Evolutionary conservation across 176 grass and related monocot species (phyloP), one percentile per base, ranked within the genome.

Genomic region (Triticum timopheevii): DNA sequence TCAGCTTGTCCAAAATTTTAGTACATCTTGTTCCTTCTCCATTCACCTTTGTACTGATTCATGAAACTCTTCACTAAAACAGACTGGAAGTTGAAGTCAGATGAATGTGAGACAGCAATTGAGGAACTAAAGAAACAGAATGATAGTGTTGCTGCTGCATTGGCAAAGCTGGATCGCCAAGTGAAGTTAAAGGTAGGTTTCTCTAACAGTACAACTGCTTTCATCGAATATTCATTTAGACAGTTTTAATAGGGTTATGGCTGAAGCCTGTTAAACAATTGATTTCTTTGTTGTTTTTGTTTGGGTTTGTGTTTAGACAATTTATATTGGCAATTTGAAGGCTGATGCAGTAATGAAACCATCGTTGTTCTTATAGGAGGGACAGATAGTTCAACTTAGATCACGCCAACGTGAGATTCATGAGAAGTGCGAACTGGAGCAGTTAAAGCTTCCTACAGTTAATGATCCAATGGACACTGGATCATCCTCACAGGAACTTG

Each of bases 31-130:
- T 7, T 79, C 24, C 27, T 50, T 65, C 40, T 69, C 65, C 78
- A 19, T 52, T 91, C 36, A 30, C 50, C 50, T 85, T 81, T 82
- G 62, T 81, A 62, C 40, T 84, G 16, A 73, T 80, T 82, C 71
- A 77, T 77, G 50, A 30, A 82, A 62, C 31, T 81, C 28, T 76
- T 87, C 80, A 40, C 67, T 22, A 40, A 78, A 44, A 62, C 71
- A 98, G 96, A 98, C 30, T 98, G 96, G 96, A 98, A 98, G 83
- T 73, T 85, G 33, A 95, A 91, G 94, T 98, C 96, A 24, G 96
- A 96, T 81, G 96, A 95, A 84, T 98, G 85, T 87, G 96, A 95
- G 76, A 90, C 83, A 40, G 82, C 83, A 30, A 87, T 96, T 49
- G 96, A 96, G 47, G 92, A 95, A 88, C 78, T 92, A 50, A 98